Evolutionary conservation across 2,329 filamentous ascomycete species (phyloP), one percentile per base, ranked within the genome.

Genomic region (Didymella arachidicola): DNA sequence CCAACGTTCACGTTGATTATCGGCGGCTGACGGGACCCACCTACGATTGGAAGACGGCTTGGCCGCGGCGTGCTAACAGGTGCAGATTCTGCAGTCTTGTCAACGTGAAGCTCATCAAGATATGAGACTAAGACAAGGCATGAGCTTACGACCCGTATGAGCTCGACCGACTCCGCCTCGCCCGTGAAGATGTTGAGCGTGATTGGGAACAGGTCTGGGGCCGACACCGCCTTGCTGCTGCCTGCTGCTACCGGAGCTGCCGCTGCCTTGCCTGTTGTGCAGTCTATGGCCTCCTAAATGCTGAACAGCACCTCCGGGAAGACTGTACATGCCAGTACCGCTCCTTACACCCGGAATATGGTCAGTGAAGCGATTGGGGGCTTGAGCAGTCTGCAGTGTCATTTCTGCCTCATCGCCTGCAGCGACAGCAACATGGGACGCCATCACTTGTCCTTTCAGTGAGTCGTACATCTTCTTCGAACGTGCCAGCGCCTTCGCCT

Each of bases 401-500:
- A 66, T 59, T 41, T 75, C 72, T 22, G 71, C 76, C 53, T 78
- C 74, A 48, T 86, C 80, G 2, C 82, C 83, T 19, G 84, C 85
- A 7, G 85, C 84, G 18, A 78, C 77, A 53, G 84, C 82, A 57
- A 87, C 81, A 12, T 84, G 80, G 2, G 81, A 80, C 30, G 79
- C 77, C 76, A 85, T 82, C 11, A 84, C 80, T 58, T 83, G 82
- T 27, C 81, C 79, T 68, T 87, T 88, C 39, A 87, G 74, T 12
- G 80, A 69, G 44, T 84, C 81, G 66, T 87, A 88, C 22, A 84
- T 76, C 60, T 83, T 83, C 48, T 92, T 90, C 2, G 87, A 84
- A 60, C 92, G 88, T 5, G 87, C 77, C 3, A 91, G 83, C 57
- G 88, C 89, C 45, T 85, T 87, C 64, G 80, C 87, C 73, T 94